Conservation (phyloP, 2,329 filamentous ascomycete species). For the Aspergillus pseudoglaucus region DNA sequence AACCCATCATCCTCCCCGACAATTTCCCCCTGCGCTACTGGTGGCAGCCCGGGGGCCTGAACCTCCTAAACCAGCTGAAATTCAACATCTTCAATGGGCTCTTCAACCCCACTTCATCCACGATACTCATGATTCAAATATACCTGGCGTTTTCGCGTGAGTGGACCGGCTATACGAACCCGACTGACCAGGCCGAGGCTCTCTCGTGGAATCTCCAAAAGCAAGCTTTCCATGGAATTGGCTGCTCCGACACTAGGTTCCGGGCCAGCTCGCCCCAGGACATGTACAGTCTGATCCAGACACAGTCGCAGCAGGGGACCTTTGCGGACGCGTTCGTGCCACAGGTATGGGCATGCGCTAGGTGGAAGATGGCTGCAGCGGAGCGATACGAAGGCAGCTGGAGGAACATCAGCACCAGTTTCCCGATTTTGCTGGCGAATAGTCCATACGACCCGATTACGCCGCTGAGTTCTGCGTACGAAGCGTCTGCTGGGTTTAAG, state of each 20-base stretch:
- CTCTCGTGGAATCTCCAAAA: not conserved
- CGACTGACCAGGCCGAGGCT: not conserved
- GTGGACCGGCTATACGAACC: not conserved
- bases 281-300: not conserved
- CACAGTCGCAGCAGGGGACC: not conserved
- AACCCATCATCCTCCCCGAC: not conserved
- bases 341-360: conserved; percentile 4
- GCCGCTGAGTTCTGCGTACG: conserved; percentile 16
- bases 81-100: not conserved
- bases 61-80: not conserved
- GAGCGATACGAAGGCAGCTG: conserved; percentile 19
- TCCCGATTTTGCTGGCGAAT: conserved; percentile 20
- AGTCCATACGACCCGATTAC: conserved; percentile 20
- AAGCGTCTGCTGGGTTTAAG: conserved; percentile 16
- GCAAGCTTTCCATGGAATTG: not conserved
- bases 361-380: conserved; percentile 17
- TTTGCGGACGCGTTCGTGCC: conserved; percentile 4
- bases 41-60: not conserved
- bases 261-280: not conserved
- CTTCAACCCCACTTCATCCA: not conserved
- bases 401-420: conserved; percentile 13
- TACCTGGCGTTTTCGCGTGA: not conserved
- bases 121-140: not conserved
- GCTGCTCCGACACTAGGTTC: conserved; percentile 1
- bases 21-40: too few relatives aligned